Evolutionary conservation across 2,329 filamentous ascomycete species (phyloP).

Genomic region (Exophiala mesophila): DNA sequence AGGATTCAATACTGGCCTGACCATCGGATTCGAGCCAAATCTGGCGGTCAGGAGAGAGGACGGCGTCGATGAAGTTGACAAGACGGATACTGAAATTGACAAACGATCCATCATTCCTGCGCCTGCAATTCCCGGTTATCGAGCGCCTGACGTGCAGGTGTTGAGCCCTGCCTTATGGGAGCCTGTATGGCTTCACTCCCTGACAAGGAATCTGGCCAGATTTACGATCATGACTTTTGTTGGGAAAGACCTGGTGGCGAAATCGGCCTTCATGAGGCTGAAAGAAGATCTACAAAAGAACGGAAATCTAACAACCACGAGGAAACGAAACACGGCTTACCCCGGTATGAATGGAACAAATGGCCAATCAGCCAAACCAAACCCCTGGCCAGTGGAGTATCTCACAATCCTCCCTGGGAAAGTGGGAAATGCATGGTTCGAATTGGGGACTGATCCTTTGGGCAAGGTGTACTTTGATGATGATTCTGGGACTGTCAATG

Average conservation of each 20-base stretch:
- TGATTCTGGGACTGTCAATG: constrained; percentile 29
- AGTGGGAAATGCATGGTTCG: constrained; percentile 32
- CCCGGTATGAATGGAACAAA: constrained; percentile 12
- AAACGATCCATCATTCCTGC: constrained; percentile 20
- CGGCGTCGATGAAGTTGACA: constrained; percentile 1
- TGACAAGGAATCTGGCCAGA: constrained; percentile 25
- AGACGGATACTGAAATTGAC: constrained; percentile 5
- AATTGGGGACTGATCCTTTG: constrained; percentile 32
- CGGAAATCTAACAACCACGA: constrained; percentile 52
- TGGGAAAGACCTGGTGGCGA: constrained; percentile 15
- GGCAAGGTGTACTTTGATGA: constrained; percentile 36
- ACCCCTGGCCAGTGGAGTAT: constrained; percentile 23
- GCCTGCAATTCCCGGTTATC: constrained; percentile 24
- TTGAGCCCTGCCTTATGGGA: constrained; percentile 25
- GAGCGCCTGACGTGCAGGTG: constrained; percentile 26
- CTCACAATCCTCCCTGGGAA: constrained; percentile 29
- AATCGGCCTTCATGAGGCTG: constrained; percentile 60
- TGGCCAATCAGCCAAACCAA: constrained; percentile 7
- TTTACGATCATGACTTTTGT: constrained; percentile 28
- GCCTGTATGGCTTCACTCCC: constrained; percentile 22
- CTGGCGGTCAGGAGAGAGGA: constrained; percentile 20
- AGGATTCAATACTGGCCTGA: constrained; percentile 29
- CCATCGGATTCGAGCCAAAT: constrained; percentile 26
- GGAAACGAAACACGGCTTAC: neutral
- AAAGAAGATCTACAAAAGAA: constrained; percentile 76